phyloP scores from a whole-genome alignment of 305 asterid genomes.

The Withania somnifera region DNA sequence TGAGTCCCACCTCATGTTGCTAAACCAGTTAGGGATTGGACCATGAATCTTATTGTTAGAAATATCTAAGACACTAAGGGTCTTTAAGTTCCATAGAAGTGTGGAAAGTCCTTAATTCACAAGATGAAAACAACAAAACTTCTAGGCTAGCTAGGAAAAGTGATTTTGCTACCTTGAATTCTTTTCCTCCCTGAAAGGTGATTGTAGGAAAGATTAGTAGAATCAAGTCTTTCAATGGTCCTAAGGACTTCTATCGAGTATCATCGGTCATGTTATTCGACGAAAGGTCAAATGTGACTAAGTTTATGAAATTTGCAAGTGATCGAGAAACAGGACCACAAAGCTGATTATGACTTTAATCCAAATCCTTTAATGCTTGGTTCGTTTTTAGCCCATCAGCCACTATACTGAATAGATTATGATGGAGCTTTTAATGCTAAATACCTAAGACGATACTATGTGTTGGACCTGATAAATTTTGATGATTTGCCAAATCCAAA shows the following conservation, averaged over 20 bases:
- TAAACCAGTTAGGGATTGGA: not conserved
- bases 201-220: too few relatives aligned
- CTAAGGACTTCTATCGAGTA: too few relatives aligned
- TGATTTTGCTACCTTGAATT: too few relatives aligned
- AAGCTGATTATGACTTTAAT: not conserved
- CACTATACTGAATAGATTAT: not conserved
- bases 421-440: not conserved
- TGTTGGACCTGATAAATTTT: too few relatives aligned
- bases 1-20: not conserved
- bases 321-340: not conserved
- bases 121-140: not conserved
- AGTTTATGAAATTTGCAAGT: not conserved
- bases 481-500: too few relatives aligned
- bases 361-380: rapidly evolving
- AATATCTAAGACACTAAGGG: not conserved
- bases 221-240: too few relatives aligned
- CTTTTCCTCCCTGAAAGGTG: too few relatives aligned
- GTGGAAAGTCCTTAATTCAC: not conserved
- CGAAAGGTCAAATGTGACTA: not conserved
- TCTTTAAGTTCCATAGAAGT: not conserved
- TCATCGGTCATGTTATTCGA: not conserved
- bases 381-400: not conserved
- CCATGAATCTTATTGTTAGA: not conserved
- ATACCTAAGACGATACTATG: not conserved
- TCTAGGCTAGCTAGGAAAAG: not conserved